Evolutionary conservation across 2,329 filamentous ascomycete genomes (phyloP), one percentile per base, ranked within the genome.

Genomic region (Hypoxylon sp.): DNA sequence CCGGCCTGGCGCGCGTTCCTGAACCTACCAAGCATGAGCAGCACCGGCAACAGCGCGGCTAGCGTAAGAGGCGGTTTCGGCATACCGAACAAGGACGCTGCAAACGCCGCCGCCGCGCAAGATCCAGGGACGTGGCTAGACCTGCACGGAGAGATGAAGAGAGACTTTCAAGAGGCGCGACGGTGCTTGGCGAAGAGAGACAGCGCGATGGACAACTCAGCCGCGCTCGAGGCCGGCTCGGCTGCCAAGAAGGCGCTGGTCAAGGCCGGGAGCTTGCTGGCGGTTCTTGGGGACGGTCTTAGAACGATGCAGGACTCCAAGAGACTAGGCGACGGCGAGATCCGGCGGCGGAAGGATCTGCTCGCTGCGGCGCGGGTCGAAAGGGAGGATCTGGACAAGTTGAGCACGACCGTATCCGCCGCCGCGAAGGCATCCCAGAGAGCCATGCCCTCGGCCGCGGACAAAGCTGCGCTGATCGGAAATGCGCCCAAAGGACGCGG

Each of bases 111-210:
- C 4, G 74, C 75, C 0, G 77, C 80, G 2, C 75, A 76, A 9
- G 84, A 87, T 65, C 84, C 85, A 1, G 80, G 80, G 3, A 84
- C 87, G 1, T 94, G 90, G 90, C 72, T 93, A 17, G 89, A 93
- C 65, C 77, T 90, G 46, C 86, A 91, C 65, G 74, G 82, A 17
- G 87, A 91, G 65, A 78, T 92, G 72, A 92, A 91, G 72, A 75
- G 77, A 11, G 79, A 82, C 57, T 77, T 94, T 20, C 86, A 89
- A 64, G 82, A 88, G 57, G 86, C 86, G 6, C 71, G 87, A 12
- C 74, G 84, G 55, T 81, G 80, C 67, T 73, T 91, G n/a, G 86
- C 87, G 27, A 76, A 81, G 58, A 75, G 89, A 36, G 90, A 94
- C 64, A 80, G 78, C 12, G 83, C 84, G 1, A 73, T 69, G 3